Conservation (phyloP, 1,139 yeast genomes). For the Zygosaccharomyces pseudobailii region DNA sequence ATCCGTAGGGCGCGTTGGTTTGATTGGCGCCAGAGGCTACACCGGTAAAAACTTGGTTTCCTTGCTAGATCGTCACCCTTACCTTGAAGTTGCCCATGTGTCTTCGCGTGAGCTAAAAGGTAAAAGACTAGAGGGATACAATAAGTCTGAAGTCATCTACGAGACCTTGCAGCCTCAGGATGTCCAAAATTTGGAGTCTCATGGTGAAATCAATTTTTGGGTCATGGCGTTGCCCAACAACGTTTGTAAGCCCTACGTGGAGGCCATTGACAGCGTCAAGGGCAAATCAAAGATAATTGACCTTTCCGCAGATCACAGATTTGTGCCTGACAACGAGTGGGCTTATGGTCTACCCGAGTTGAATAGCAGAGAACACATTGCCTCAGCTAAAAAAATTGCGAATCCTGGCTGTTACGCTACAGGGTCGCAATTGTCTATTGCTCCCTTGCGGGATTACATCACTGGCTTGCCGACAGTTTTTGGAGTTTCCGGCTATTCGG, state of each 20-base stretch:
- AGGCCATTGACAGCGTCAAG: conserved; percentile 72
- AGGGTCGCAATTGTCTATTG: conserved; percentile 89
- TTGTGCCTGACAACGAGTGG: conserved; percentile 86
- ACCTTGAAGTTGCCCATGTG: conserved; percentile 82
- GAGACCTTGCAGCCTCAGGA: conserved; percentile 87
- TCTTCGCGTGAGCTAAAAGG: conserved; percentile 95
- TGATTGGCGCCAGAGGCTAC: conserved; percentile 97
- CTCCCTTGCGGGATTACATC: conserved; percentile 66
- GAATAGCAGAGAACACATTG: conserved; percentile 59
- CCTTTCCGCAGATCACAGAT: conserved; percentile 92
- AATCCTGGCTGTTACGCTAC: conserved; percentile 99
- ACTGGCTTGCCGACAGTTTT: conserved; percentile 76
- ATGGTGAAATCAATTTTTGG: conserved; percentile 87
- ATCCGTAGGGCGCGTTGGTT: conserved; percentile 66
- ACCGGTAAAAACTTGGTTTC: conserved; percentile 92
- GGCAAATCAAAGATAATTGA: conserved; percentile 77
- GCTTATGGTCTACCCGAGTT: conserved; percentile 86
- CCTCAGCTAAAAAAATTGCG: conserved; percentile 76
- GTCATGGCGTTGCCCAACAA: conserved; percentile 99
- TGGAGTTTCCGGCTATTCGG: conserved; percentile 97
- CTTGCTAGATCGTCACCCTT: conserved; percentile 81
- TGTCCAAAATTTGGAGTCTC: conserved; percentile 68
- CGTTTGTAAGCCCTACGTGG: conserved; percentile 94
- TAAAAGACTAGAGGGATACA: conserved; percentile 79
- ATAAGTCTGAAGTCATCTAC: conserved; percentile 71